These are phyloP conservation scores for Diplotaxis tenuifolia DNA, from an alignment of 345 rosid genomes.

Conservation along the genomic window DNA sequence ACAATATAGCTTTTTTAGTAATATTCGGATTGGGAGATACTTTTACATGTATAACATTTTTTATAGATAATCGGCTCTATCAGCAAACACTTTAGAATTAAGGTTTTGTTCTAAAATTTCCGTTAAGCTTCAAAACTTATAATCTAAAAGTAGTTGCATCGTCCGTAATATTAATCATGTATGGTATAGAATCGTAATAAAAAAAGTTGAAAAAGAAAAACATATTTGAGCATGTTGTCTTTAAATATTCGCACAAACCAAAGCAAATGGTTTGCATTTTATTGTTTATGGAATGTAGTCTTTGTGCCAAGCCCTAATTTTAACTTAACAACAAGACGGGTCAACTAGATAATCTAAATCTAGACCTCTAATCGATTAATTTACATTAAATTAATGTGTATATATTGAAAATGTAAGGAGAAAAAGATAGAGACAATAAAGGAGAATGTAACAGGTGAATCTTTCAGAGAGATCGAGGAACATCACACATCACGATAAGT, in stretches of 20 bases:
- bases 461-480: slow-evolving; percentile 64
- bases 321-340: neutral
- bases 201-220: neutral
- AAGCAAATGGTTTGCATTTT: neutral
- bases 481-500: slow-evolving; percentile 50
- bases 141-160: neutral
- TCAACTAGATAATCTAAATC: slow-evolving; percentile 21
- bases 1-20: too few species aligned
- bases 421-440: slow-evolving; percentile 38
- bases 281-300: slow-evolving; percentile 3
- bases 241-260: neutral
- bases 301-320: slow-evolving; percentile 10
- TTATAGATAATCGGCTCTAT: too few species aligned
- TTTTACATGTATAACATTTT: neutral
- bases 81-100: too few species aligned
- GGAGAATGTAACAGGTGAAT: slow-evolving; percentile 56
- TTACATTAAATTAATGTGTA: slow-evolving; percentile 10
- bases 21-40: neutral
- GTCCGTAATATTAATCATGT: neutral
- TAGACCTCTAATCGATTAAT: slow-evolving; percentile 1
- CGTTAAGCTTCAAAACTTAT: neutral
- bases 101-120: too few species aligned
- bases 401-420: slow-evolving; percentile 48
- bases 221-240: neutral
- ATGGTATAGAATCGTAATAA: neutral